Evolutionary conservation across 352 stramenopile genomes (phyloP).

Genomic region (Globisporangium rhizosaccharum): DNA sequence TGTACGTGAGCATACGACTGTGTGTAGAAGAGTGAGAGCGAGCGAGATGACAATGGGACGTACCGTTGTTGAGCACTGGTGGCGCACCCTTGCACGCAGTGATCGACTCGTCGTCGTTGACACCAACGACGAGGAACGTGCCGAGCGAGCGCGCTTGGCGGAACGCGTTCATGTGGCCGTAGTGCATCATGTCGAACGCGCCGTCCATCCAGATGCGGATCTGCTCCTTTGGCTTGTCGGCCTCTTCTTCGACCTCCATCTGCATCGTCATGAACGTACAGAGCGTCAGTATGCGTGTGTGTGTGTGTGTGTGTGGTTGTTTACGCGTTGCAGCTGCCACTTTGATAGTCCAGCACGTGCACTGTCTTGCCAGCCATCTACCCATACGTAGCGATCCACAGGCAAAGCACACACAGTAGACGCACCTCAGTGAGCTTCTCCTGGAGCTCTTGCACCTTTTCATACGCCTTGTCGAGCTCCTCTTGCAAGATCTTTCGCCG

Average conservation of each 20-base stretch:
- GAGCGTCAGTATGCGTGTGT: background rate
- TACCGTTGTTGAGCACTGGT: constrained; percentile 94
- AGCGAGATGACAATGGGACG: background rate
- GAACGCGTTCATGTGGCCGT: constrained; percentile 99
- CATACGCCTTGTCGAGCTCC: constrained; percentile 70
- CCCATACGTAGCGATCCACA: too few relatives aligned
- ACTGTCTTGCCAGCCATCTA: too few relatives aligned
- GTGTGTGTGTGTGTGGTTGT: background rate
- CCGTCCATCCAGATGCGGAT: constrained; percentile 99
- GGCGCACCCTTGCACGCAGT: constrained; percentile 93
- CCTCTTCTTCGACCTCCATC: constrained; percentile 80
- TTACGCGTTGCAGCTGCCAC: background rate
- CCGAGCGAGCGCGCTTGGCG: constrained; percentile 93
- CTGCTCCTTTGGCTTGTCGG: constrained; percentile 69
- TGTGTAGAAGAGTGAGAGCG: background rate
- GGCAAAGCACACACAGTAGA: background rate
- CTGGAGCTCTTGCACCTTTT: constrained; percentile 81
- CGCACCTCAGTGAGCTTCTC: constrained; percentile 69
- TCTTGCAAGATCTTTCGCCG: constrained; percentile 61
- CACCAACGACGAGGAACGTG: constrained; percentile 97
- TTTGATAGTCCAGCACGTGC: background rate
- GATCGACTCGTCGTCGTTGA: constrained; percentile 98
- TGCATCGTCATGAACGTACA: constrained; percentile 11
- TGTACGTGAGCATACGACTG: background rate
- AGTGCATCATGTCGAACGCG: constrained; percentile 99